Evolutionary conservation across 148 eudicot species (phyloP).

Genomic region (Agrostemma githago): DNA sequence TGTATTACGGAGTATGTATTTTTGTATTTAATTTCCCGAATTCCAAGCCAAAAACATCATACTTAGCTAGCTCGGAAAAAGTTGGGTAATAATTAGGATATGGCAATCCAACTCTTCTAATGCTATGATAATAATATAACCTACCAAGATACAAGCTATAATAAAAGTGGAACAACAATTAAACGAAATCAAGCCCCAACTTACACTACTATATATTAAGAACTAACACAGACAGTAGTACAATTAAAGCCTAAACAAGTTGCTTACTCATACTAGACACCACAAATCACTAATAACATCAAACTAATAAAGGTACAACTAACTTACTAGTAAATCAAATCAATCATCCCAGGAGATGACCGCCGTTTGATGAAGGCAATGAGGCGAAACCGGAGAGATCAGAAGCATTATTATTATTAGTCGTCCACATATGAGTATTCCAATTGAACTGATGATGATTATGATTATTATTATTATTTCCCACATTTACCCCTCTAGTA

Average conservation of each 20-base stretch:
- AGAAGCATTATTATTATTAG: neutral
- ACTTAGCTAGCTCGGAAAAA: constrained; percentile 11
- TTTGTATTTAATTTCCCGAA: neutral
- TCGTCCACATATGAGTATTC: constrained; percentile 22
- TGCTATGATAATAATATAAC: constrained; percentile 13
- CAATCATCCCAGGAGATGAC: constrained; percentile 22
- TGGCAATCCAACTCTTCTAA: constrained; percentile 9
- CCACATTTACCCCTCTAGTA: constrained; percentile 10
- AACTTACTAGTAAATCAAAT: constrained; percentile 5
- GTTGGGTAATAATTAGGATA: constrained; percentile 1
- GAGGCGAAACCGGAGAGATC: constrained; percentile 19
- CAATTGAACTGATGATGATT: constrained; percentile 19
- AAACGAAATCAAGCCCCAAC: constrained; percentile 12
- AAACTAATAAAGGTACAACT: neutral
- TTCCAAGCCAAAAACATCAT: constrained; percentile 13
- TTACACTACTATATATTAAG: neutral
- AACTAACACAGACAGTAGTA: neutral
- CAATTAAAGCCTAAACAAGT: constrained; percentile 7
- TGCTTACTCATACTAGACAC: too few species aligned
- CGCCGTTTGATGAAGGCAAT: constrained; percentile 11
- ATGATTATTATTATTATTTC: neutral
- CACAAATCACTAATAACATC: constrained; percentile 1
- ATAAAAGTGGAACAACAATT: neutral
- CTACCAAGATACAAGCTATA: constrained; percentile 8
- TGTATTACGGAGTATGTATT: neutral